Percentiles rank a stretch among this genome's conserved stretches.
Conservation (phyloP, 768 basidiomycete genomes). For the Hygrocybe punicea region DNA sequence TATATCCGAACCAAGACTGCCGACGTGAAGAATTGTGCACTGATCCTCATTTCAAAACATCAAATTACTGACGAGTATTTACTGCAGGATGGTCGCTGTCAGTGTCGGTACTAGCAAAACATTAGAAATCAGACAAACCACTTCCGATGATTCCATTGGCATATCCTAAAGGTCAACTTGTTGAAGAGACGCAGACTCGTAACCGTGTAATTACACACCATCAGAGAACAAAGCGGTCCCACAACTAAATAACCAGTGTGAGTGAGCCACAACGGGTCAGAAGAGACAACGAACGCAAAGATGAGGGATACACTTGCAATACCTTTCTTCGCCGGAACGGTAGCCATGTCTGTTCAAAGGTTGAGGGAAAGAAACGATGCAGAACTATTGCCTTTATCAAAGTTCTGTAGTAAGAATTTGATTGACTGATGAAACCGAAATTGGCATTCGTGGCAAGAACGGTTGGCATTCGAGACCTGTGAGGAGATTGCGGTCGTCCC, state of each 20-base stretch:
- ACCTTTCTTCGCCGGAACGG: background rate
- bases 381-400: no score
- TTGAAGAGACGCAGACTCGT: background rate
- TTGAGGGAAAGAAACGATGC: no score
- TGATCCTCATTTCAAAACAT: background rate
- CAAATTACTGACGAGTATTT: slow-evolving; percentile 54
- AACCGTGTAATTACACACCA: slow-evolving; percentile 40
- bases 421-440: no score
- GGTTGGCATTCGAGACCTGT: no score
- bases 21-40: background rate
- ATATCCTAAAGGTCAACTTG: slow-evolving; percentile 50
- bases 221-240: slow-evolving; percentile 88
- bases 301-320: slow-evolving; percentile 70
- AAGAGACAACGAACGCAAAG: slow-evolving; percentile 60
- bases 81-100: slow-evolving; percentile 39
- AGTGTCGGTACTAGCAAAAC: background rate
- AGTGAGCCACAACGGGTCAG: background rate
- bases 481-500: no score
- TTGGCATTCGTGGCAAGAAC: no score
- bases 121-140: slow-evolving; percentile 45
- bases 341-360: no score
- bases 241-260: slow-evolving; percentile 47
- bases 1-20: slow-evolving; percentile 73
- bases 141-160: slow-evolving; percentile 76
- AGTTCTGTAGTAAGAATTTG: no score